Evolutionary conservation across 371 early-diverging fungal species (phyloP).

Genomic region (Mortierella sp.): DNA sequence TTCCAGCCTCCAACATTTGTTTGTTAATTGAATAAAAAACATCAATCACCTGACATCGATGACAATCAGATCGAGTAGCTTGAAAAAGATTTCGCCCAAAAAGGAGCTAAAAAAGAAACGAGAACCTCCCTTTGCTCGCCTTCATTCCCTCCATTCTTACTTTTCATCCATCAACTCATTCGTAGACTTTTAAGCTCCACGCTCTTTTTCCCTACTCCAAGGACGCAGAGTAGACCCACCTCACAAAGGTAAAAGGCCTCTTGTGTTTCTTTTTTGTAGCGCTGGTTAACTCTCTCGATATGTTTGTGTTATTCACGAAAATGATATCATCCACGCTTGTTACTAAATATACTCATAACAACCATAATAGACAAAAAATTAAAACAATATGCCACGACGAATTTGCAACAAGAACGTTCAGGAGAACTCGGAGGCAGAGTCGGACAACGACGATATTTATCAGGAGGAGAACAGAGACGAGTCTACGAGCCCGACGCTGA

Average conservation of each 20-base stretch:
- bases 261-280: no score
- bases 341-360: no score
- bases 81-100: background rate
- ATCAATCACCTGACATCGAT: background rate
- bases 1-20: background rate
- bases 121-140: background rate
- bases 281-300: no score
- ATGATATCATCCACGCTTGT: no score
- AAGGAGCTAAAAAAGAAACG: no score
- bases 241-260: background rate
- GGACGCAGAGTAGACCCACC: background rate
- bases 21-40: background rate
- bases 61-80: background rate
- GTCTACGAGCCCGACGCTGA: background rate
- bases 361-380: background rate
- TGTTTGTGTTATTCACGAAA: no score
- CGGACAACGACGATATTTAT: background rate
- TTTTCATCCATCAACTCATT: background rate
- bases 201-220: background rate
- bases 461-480: no score
- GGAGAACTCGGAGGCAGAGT: background rate
- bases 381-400: background rate
- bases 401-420: background rate
- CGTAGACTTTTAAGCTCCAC: background rate
- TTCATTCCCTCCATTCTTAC: background rate